Base-by-base conservation (phyloP, 2,329 filamentous ascomycete genomes). In the Davidsoniella australis region DNA sequence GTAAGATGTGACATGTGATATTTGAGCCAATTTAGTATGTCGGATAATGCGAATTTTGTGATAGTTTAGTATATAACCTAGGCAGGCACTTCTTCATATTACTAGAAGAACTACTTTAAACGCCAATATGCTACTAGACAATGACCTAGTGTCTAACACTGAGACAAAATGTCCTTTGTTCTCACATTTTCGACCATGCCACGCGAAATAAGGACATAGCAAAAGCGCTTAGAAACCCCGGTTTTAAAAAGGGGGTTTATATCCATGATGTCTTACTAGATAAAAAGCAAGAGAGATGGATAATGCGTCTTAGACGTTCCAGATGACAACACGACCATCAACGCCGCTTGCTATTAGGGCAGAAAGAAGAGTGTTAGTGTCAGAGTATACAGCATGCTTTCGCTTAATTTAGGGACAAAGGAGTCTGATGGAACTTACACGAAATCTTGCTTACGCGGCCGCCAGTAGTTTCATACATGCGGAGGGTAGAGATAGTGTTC, bases 401-500 rank as follows among this genome's bases (percentile, higher is more conserved):
- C 47, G 51, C 20, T 52, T 39, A 37, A 40, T 46, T 8, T 39
- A 24, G 40, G 47, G 59, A 52, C 54, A 51, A 16, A 24, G 6
- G 40, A 53, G 45, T 17, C 18, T 40, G 58, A 57, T 52, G 36
- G 43, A 57, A 75, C 82, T 78, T 76, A 86, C 84, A 91, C 67
- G 82, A 94, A 58, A 96, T 89, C 66, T 88, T 86, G 53, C 67
- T 75, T 8, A 94, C 78, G 41, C 66, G 66, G 43, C 73, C 76
- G 29, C 75, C 78, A 40, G 70, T 69, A 50, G 74, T 74, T 58
- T 87, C 77, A 62, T 82, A 95, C 17, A 77, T 72, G 41, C 91
- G 77, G 46, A 98, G 70, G 2, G 80, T 94, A 60, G 77, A 86
- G 61, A 98, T 85, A 23, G 88, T 94, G 67, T 98, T 98, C 64